Conservation (phyloP, 1,284 basidiomycete species). For the Tylopilus sp. region DNA sequence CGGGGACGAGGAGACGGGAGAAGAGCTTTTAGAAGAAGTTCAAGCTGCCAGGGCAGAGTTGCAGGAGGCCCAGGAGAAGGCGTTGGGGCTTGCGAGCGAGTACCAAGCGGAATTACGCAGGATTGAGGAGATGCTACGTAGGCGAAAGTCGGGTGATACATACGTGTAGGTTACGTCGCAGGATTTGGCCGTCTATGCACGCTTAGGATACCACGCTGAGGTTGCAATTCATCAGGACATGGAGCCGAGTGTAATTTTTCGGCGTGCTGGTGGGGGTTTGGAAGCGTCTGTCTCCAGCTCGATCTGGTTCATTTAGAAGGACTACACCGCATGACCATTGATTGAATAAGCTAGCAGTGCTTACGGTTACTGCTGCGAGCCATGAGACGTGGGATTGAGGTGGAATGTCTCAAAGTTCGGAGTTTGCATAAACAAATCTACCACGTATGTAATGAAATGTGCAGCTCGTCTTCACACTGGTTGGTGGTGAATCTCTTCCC, state of each 20-base stretch:
- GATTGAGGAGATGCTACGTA: conserved; percentile 27
- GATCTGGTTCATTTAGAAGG: no score
- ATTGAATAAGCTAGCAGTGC: no score
- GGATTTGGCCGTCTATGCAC: neutral
- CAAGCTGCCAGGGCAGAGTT: conserved; percentile 24
- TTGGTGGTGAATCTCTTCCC: neutral
- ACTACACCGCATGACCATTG: no score
- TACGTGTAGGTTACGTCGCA: neutral
- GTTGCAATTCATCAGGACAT: no score
- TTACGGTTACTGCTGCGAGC: no score
- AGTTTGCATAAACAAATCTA: no score
- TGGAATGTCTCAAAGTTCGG: no score
- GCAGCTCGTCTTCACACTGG: neutral
- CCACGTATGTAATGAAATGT: neutral
- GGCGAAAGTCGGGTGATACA: conserved; percentile 4
- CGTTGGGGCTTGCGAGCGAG: conserved; percentile 23
- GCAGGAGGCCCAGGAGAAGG: conserved; percentile 24
- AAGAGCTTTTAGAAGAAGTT: conserved; percentile 30
- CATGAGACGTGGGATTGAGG: no score
- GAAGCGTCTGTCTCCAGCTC: no score
- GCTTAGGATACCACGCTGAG: no score
- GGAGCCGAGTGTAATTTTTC: no score
- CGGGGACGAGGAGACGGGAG: conserved; percentile 32
- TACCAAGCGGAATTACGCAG: conserved; percentile 30
- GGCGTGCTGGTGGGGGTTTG: no score